phyloP scores from a whole-genome alignment of 345 rosid genomes.

The Conringia planisiliqua region DNA sequence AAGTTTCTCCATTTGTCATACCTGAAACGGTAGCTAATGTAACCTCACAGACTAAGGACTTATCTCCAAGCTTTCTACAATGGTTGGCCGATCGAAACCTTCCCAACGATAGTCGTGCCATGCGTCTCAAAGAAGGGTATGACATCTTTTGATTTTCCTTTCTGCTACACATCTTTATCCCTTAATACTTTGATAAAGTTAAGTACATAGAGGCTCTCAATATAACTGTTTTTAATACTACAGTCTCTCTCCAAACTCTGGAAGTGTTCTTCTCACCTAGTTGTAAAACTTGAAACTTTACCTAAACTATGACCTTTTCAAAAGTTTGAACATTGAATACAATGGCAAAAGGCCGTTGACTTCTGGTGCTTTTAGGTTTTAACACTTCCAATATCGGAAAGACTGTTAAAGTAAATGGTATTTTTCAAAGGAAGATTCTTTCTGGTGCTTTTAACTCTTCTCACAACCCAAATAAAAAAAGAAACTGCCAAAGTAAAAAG shows the following conservation, averaged over 20 bases:
- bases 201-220: not conserved
- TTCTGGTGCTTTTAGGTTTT: slow-evolving; percentile 15
- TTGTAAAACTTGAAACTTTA: not conserved
- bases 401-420: not conserved
- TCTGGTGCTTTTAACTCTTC: not conserved
- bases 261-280: not conserved
- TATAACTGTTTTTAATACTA: not conserved
- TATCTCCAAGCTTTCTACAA: slow-evolving; percentile 69
- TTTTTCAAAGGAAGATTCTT: slow-evolving; percentile 9
- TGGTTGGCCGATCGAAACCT: slow-evolving; percentile 82
- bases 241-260: not conserved
- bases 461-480: too few relatives aligned
- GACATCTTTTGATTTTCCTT: not conserved
- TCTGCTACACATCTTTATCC: not conserved
- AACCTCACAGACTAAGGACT: slow-evolving; percentile 51
- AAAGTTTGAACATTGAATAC: not conserved
- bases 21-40: slow-evolving; percentile 68
- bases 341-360: not conserved
- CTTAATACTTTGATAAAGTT: not conserved
- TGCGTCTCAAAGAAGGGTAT: slow-evolving; percentile 96
- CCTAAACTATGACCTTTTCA: not conserved
- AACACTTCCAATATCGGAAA: not conserved
- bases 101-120: slow-evolving; percentile 56
- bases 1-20: slow-evolving; percentile 76
- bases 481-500: too few relatives aligned